phyloP scores from a whole-genome alignment of 2,329 filamentous ascomycete species.

The Venturia asperata region DNA sequence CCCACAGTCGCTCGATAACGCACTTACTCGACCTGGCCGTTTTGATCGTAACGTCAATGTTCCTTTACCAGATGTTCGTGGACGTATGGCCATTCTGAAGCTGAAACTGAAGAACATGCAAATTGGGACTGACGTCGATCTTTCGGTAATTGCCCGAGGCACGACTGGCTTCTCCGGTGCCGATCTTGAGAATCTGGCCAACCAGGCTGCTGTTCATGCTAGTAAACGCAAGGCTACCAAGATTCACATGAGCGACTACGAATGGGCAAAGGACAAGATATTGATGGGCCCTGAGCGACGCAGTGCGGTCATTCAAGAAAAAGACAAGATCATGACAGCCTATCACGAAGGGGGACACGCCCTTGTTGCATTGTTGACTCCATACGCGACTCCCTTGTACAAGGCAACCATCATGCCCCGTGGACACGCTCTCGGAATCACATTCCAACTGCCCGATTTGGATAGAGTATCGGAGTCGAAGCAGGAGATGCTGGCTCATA shows the following conservation, averaged over 20 bases:
- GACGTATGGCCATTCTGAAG: constrained; percentile 84
- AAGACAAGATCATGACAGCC: constrained; percentile 93
- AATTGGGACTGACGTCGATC: constrained; percentile 69
- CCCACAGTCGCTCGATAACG: constrained; percentile 88
- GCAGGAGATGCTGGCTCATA: constrained; percentile 70
- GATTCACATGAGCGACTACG: constrained; percentile 73
- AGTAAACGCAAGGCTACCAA: constrained; percentile 73
- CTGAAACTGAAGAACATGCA: constrained; percentile 93
- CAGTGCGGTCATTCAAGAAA: constrained; percentile 81
- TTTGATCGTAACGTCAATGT: constrained; percentile 93
- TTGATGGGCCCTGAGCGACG: constrained; percentile 92
- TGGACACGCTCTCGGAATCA: constrained; percentile 78
- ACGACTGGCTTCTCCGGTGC: constrained; percentile 91
- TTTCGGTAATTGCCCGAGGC: constrained; percentile 74
- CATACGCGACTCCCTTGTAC: constrained; percentile 71
- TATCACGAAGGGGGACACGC: constrained; percentile 96
- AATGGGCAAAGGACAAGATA: constrained; percentile 97
- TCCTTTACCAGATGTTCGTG: constrained; percentile 83
- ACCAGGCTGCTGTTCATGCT: constrained; percentile 91
- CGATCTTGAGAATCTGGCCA: constrained; percentile 93
- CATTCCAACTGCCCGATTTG: constrained; percentile 80
- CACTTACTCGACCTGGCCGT: constrained; percentile 83
- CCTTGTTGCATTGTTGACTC: constrained; percentile 76
- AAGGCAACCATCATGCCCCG: constrained; percentile 96
- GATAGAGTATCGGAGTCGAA: constrained; percentile 88